Percentiles rank a stretch among this genome's conserved stretches.
phyloP scores from a whole-genome alignment of 371 early-diverging fungal species.

The Mortierella sp. region DNA sequence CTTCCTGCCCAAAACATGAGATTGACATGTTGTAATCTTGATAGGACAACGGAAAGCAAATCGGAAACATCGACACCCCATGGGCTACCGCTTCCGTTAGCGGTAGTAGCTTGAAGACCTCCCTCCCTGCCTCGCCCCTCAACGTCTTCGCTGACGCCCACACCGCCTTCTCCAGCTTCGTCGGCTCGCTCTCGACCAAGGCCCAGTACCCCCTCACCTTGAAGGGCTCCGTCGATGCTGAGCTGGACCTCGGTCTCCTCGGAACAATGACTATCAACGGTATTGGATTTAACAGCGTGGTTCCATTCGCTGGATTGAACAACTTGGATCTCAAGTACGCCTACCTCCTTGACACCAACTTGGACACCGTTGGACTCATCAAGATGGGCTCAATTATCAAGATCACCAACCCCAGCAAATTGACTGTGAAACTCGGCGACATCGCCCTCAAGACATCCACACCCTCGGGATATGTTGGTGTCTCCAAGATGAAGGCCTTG shows the following conservation, averaged over 20 bases:
- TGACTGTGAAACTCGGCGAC: conserved; percentile 33
- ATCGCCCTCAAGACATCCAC: conserved; percentile 24
- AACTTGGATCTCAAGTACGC: conserved; percentile 22
- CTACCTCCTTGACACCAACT: conserved; percentile 18
- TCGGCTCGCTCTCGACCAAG: conserved; percentile 21
- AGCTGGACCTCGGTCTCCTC: conserved; percentile 40
- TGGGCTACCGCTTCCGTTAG: conserved; percentile 27
- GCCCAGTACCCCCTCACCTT: conserved; percentile 21
- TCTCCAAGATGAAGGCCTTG: conserved; percentile 25
- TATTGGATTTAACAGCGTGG: conserved; percentile 33
- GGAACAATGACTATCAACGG: conserved; percentile 29
- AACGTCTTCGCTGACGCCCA: conserved; percentile 32
- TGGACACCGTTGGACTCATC: conserved; percentile 9
- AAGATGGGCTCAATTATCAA: conserved; percentile 25
- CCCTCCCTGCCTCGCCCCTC: conserved; percentile 27
- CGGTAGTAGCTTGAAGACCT: conserved; percentile 22
- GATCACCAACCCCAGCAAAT: conserved; percentile 33
- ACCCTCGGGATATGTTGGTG: conserved; percentile 17
- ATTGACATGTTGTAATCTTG: neutral
- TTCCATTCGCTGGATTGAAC: conserved; percentile 28
- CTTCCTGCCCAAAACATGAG: neutral
- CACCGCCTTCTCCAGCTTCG: conserved; percentile 30
- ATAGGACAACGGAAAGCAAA: conserved; percentile 33
- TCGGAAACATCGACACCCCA: conserved; percentile 36
- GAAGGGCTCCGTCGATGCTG: conserved; percentile 35